Evolutionary conservation across 2,329 filamentous ascomycete species (phyloP).

Genomic region (Calcarisporium arbuscula): DNA sequence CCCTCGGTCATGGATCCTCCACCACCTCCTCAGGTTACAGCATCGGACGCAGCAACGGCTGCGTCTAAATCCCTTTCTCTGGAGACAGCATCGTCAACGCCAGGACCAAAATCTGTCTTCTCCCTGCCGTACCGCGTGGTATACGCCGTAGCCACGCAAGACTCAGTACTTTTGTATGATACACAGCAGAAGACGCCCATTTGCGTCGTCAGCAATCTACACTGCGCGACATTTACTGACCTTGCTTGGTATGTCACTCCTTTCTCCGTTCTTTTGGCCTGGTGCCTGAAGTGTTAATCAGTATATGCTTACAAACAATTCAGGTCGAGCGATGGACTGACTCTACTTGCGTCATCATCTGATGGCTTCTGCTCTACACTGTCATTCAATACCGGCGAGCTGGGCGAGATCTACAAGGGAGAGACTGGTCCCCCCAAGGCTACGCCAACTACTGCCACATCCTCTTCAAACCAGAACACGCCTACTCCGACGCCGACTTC

Average conservation of each 20-base stretch:
- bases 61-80: constrained; percentile 41
- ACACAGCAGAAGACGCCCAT: constrained; percentile 93
- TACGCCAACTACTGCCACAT: constrained; percentile 29
- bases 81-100: constrained; percentile 42
- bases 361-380: constrained; percentile 95
- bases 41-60: constrained; percentile 41
- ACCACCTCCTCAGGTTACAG: constrained; percentile 50
- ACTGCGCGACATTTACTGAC: constrained; percentile 96
- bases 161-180: constrained; percentile 91
- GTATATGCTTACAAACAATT: constrained; percentile 22
- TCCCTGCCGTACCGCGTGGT: constrained; percentile 86
- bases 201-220: constrained; percentile 91
- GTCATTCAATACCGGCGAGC: constrained; percentile 74
- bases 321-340: constrained; percentile 45
- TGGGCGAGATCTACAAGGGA: constrained; percentile 74
- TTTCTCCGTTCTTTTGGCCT: background rate
- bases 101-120: constrained; percentile 67
- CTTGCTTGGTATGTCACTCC: constrained; percentile 69
- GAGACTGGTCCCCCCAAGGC: constrained; percentile 50
- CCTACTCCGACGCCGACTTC: constrained; percentile 66
- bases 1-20: constrained; percentile 77
- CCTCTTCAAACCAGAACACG: constrained; percentile 59
- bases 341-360: constrained; percentile 88
- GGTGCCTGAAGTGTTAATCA: no score
- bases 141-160: constrained; percentile 94